Conservation (phyloP, 345 rosid species). For the Dipteronia sinensis region DNA sequence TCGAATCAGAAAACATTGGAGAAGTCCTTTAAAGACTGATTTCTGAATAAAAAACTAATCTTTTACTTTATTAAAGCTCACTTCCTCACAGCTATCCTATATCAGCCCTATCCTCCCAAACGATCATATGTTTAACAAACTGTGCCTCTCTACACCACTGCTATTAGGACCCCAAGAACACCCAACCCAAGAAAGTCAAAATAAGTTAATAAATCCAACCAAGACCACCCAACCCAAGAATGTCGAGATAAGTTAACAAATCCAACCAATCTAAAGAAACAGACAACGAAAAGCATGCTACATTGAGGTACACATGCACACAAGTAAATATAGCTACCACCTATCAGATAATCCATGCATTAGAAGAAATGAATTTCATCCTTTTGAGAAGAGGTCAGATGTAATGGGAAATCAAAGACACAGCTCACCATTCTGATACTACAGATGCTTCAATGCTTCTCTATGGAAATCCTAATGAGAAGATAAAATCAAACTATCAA, state of each 20-base stretch:
- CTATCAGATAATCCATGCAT: not conserved
- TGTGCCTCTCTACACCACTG: not conserved
- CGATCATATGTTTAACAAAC: not conserved
- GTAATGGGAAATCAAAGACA: no score
- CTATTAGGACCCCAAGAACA: not conserved
- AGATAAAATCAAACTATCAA: not conserved
- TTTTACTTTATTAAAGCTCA: not conserved
- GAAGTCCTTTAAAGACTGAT: not conserved
- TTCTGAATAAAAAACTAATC: not conserved
- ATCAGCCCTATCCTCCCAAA: not conserved
- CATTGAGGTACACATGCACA: not conserved
- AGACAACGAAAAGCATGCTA: not conserved
- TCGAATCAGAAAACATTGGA: no score
- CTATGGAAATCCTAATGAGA: not conserved
- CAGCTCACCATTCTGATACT: not conserved
- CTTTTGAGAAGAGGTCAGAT: not conserved
- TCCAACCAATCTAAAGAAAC: constrained; percentile 1
- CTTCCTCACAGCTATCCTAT: not conserved
- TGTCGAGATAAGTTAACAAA: not conserved
- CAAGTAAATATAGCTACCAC: not conserved
- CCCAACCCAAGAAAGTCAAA: not conserved
- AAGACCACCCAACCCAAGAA: not conserved
- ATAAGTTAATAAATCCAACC: not conserved
- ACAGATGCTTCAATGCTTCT: not conserved
- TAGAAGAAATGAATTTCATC: not conserved